Conservation (phyloP, 225 moss, liverwort and hornwort species). For the Climacium dendroides region DNA sequence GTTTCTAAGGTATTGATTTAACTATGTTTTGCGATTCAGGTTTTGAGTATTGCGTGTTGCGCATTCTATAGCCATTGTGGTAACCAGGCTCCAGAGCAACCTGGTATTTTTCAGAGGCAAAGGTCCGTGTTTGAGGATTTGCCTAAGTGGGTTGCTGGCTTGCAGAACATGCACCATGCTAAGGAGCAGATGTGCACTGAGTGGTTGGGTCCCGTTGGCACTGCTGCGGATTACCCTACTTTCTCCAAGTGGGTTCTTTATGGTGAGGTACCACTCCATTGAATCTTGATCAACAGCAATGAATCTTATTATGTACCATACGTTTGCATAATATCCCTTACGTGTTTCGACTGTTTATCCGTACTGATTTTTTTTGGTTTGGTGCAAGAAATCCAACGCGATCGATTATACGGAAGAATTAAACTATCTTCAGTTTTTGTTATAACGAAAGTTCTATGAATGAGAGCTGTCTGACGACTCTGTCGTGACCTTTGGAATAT, state of each 20-base stretch:
- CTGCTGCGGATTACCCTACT: conserved; percentile 93
- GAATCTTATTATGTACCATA: background rate
- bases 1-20: background rate
- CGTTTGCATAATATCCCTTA: background rate
- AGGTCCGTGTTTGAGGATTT: conserved; percentile 81
- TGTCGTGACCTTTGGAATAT: background rate
- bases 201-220: conserved; percentile 96
- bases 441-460: background rate
- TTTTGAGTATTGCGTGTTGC: conserved; percentile 96
- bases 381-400: background rate
- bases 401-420: background rate
- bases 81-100: conserved; percentile 73
- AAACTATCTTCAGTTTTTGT: background rate
- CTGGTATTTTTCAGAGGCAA: conserved; percentile 54
- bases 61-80: conserved; percentile 99
- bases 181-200: conserved; percentile 95
- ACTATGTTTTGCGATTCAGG: conserved; percentile 38
- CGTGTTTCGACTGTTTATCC: background rate
- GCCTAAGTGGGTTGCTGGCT: conserved; percentile 67
- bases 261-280: conserved; percentile 64
- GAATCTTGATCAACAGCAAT: background rate
- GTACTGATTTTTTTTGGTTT: background rate
- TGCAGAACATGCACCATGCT: conserved; percentile 81
- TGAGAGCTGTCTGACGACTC: background rate
- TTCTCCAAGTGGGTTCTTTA: conserved; percentile 99